Conservation (phyloP, 306 rosid genomes). For the Abrus precatorius region DNA sequence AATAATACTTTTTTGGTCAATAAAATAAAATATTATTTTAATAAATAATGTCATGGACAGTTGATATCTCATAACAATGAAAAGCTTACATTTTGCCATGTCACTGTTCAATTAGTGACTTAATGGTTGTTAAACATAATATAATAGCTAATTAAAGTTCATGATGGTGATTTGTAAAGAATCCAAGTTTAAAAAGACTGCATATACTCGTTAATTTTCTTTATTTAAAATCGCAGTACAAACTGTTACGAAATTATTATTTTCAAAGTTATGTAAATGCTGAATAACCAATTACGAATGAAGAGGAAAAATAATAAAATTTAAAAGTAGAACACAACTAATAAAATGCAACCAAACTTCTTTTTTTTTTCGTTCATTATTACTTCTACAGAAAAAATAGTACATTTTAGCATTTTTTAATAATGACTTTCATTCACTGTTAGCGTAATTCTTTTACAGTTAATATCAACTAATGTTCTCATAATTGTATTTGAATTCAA, state of each 20-base stretch:
- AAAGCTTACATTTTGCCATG: not conserved
- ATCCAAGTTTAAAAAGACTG: not conserved
- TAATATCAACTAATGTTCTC: not conserved
- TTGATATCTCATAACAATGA: not conserved
- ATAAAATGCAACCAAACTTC: not conserved
- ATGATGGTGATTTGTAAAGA: not conserved
- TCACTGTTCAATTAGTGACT: not conserved
- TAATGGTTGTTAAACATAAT: conserved; percentile 4
- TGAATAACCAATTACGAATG: not conserved
- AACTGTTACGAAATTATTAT: not conserved
- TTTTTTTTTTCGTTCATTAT: not conserved
- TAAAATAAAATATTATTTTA: not conserved
- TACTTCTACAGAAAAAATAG: not conserved
- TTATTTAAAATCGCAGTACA: not conserved
- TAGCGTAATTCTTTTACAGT: not conserved
- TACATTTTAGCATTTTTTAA: not conserved
- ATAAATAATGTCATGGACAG: not conserved
- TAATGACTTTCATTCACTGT: too few species aligned
- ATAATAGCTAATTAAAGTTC: not conserved
- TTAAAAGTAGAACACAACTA: not conserved
- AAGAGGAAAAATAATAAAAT: not conserved
- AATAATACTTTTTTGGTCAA: not conserved
- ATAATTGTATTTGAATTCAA: not conserved
- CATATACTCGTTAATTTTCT: not conserved
- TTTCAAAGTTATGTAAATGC: not conserved